Percentiles rank a stretch among this genome's conserved stretches.
These are phyloP conservation scores for Xanthoconium stramineum DNA, from an alignment of 768 basidiomycete genomes.

Conservation along the genomic window DNA sequence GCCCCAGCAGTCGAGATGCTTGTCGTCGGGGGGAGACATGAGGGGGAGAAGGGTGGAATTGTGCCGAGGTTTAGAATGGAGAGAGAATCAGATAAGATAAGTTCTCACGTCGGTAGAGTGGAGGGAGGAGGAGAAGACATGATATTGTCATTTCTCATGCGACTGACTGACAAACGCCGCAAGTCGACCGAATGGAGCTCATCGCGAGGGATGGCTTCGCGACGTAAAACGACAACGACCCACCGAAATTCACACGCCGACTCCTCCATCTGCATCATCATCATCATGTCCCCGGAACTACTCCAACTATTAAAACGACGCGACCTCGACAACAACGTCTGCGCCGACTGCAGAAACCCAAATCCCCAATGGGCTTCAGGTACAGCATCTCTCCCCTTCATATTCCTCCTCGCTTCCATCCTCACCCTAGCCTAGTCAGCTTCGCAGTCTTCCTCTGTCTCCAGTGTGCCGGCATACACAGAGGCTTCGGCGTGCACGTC, in stretches of 20 bases:
- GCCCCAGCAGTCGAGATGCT: constrained; percentile 64
- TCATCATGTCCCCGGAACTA: too few species aligned
- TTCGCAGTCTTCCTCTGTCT: constrained; percentile 91
- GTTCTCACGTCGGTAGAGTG: constrained; percentile 21
- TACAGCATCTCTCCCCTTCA: constrained; percentile 20
- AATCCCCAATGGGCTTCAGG: constrained; percentile 96
- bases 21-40: constrained; percentile 25
- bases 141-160: not conserved
- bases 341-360: constrained; percentile 83
- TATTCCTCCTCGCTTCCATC: not conserved
- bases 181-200: too few species aligned
- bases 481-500: constrained; percentile 93
- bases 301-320: constrained; percentile 39
- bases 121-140: not conserved
- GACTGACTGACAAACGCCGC: too few species aligned
- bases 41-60: not conserved
- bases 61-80: too few species aligned
- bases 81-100: constrained; percentile 34
- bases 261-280: constrained; percentile 47
- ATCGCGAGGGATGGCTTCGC: too few species aligned
- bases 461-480: constrained; percentile 79
- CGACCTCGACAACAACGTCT: constrained; percentile 71
- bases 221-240: too few species aligned
- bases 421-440: constrained; percentile 36
- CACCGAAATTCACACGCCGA: constrained; percentile 29